A percentile compares a stretch with the other conserved stretches of the same genome.
Conservation (phyloP, 2,329 filamentous ascomycete species). For the Proliferodiscus dingleyae region DNA sequence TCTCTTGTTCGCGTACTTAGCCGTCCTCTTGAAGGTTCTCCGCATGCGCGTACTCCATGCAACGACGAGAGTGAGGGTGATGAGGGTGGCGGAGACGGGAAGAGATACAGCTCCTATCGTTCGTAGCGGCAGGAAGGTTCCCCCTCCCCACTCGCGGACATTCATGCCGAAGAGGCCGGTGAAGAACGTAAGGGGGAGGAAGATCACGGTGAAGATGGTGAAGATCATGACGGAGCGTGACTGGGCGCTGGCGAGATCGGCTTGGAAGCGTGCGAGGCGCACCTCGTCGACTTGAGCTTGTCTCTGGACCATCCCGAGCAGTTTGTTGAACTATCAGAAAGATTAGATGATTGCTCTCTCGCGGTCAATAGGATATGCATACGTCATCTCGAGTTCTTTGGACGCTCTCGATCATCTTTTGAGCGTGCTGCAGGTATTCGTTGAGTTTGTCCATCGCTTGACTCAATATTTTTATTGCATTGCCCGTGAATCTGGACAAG, state of each 20-base stretch:
- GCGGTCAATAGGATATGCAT: background rate
- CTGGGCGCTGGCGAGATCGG: constrained; percentile 7
- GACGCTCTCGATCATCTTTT: constrained; percentile 6
- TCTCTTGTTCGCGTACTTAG: background rate
- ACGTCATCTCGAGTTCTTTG: constrained; percentile 6
- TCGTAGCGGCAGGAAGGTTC: background rate
- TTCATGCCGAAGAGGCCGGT: constrained; percentile 10
- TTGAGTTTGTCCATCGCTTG: constrained; percentile 2
- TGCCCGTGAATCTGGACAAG: background rate
- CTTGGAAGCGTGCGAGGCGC: constrained; percentile 7
- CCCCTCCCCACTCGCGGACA: constrained; percentile 4
- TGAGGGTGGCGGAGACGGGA: background rate
- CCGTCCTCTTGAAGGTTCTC: background rate
- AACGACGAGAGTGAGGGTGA: constrained; percentile 2
- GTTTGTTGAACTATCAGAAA: constrained; percentile 4
- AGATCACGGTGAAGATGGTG: constrained; percentile 4
- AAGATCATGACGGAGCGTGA: constrained; percentile 10
- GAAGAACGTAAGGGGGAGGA: constrained; percentile 8
- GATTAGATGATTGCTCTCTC: background rate
- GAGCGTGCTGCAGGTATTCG: constrained; percentile 4
- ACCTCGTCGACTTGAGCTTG: constrained; percentile 11
- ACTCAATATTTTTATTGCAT: constrained; percentile 2
- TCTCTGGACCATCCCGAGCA: constrained; percentile 6
- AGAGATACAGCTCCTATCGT: background rate
- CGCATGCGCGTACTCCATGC: constrained; percentile 5